A percentile compares a stretch with the other conserved stretches of the same genome.
Conservation (phyloP, 345 rosid genomes). For the Litchi chinensis region DNA sequence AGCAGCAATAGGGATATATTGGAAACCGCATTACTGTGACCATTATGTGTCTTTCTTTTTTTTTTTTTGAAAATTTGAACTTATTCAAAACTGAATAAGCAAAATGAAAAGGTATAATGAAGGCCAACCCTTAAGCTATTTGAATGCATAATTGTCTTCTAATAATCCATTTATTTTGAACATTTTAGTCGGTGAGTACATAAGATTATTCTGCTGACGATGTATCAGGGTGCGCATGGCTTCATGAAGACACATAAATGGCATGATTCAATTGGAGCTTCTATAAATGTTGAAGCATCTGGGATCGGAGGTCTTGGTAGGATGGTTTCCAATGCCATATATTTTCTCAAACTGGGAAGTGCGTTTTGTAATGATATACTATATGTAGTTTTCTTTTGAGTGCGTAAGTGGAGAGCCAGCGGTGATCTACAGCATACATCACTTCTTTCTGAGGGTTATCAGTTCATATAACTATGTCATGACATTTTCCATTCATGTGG, state of each 20-base stretch:
- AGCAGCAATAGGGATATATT: neutral
- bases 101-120: neutral
- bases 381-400: neutral
- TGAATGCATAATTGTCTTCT: constrained; percentile 14
- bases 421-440: constrained; percentile 1
- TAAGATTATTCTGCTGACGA: constrained; percentile 23
- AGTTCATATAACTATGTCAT: neutral
- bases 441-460: neutral
- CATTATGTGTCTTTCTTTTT: neutral
- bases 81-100: neutral
- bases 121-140: constrained; percentile 2
- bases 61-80: neutral
- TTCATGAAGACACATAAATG: constrained; percentile 85
- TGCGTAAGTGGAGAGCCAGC: neutral
- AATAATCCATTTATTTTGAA: constrained; percentile 14
- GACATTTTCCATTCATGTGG: neutral
- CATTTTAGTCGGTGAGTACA: constrained; percentile 19
- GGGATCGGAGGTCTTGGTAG: constrained; percentile 94
- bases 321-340: constrained; percentile 24
- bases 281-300: constrained; percentile 94
- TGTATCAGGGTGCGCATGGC: constrained; percentile 91
- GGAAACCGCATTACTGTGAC: neutral
- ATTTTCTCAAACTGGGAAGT: neutral
- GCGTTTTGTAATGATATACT: neutral
- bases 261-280: constrained; percentile 87